Base-by-base conservation (phyloP, 352 stramenopile genomes). In the Phytophthora tentaculata region DNA sequence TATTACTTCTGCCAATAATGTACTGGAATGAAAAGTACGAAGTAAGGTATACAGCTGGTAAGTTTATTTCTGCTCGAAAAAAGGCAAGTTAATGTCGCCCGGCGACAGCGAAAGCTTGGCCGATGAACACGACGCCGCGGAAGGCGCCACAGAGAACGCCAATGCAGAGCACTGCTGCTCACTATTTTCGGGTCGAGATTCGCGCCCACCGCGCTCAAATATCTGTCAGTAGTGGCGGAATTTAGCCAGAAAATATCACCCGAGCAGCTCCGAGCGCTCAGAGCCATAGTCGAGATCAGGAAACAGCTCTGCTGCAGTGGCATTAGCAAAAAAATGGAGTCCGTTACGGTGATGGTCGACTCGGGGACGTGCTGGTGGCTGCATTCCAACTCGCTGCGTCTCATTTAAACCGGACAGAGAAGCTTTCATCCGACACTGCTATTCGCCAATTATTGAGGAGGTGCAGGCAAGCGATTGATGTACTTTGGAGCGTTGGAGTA, bases 231-330 rank as follows among this genome's bases (percentile, higher is more conserved):
- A 26, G 20, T 44, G 39, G 49, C 37, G 16, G 41, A 61, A 3
- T 60, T 5, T 9, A 49, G 50, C 32, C 28, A 10, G 8, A n/a
- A 53, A 13, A 62, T 23, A 26, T 29, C 14, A 17, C 28, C 22
- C 17, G 32, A 62, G 35, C 29, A 68, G 20, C 32, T 68, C 32
- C 61, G 37, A 56, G n/a, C 45, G 51, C 41, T 68, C 20, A 61
- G 20, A 22, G 60, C 26, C 3, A 32, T 26, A 6, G 16, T 9
- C 14, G 41, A 55, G 12, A 28, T 24, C 17, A 39, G 29, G 26
- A 51, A 35, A n/a, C 20, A 19, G 20, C 48, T 29, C 29, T 19
- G 20, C 13, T 16, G 23, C 47, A 49, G 9, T 23, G 22, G 17
- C 37, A n/a, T 29, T 16, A 51, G 17, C 17, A 26, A 41, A 17